Conservation (phyloP, 768 basidiomycete genomes). For the Serpula lacrymans region DNA sequence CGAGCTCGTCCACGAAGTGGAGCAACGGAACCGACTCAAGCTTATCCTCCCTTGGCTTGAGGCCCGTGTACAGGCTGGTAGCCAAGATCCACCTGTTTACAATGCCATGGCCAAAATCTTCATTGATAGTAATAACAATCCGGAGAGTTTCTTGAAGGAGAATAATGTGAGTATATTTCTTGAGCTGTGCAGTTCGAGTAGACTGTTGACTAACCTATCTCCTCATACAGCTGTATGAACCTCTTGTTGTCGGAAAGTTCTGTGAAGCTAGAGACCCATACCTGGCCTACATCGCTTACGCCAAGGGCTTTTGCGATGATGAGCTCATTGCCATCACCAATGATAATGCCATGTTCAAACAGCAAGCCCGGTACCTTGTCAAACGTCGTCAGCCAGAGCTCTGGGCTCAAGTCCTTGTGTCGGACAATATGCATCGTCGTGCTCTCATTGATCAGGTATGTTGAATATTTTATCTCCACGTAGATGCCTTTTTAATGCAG, state of each 20-base stretch:
- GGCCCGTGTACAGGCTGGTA: constrained; percentile 87
- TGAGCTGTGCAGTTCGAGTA: not conserved
- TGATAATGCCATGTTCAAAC: constrained; percentile 99
- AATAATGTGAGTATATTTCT: constrained; percentile 71
- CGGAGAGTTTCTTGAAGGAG: constrained; percentile 96
- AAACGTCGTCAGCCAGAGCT: constrained; percentile 93
- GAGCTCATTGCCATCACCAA: constrained; percentile 97
- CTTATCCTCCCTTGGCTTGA: constrained; percentile 98
- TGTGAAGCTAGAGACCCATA: constrained; percentile 98
- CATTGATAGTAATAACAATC: constrained; percentile 98
- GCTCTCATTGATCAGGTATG: constrained; percentile 88
- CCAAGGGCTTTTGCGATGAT: constrained; percentile 98
- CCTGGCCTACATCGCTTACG: constrained; percentile 98
- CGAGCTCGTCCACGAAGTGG: constrained; percentile 95
- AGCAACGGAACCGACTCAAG: constrained; percentile 93
- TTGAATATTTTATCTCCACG: not conserved
- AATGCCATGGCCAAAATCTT: constrained; percentile 98
- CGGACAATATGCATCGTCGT: constrained; percentile 89
- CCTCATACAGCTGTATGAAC: constrained; percentile 81
- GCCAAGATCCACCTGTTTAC: constrained; percentile 90
- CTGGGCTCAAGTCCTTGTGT: constrained; percentile 91
- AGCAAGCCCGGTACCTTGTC: constrained; percentile 96
- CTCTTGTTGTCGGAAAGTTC: constrained; percentile 96
- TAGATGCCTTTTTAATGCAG: not conserved
- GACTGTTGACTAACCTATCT: constrained; percentile 6